phyloP scores from a whole-genome alignment of 2,329 filamentous ascomycete genomes.

The Aureobasidium pullulans region DNA sequence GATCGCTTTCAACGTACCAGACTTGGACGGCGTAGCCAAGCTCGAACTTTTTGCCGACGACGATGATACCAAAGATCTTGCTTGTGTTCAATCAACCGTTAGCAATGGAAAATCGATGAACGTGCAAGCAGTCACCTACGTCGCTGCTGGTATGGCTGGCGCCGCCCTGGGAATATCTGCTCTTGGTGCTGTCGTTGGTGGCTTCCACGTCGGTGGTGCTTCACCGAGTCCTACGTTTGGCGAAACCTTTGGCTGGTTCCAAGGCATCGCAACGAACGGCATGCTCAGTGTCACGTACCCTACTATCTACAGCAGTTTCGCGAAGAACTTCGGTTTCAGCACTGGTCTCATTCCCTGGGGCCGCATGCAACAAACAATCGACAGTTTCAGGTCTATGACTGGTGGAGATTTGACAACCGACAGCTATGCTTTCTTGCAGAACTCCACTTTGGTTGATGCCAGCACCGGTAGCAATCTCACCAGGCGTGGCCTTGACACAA shows the following conservation, averaged over 20 bases:
- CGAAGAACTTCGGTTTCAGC: slow-evolving; percentile 90
- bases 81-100: slow-evolving; percentile 75
- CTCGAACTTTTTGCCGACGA: slow-evolving; percentile 62
- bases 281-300: slow-evolving; percentile 92
- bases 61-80: slow-evolving; percentile 53
- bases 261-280: slow-evolving; percentile 88
- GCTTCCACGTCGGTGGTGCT: slow-evolving; percentile 45
- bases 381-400: slow-evolving; percentile 69
- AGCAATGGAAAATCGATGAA: slow-evolving; percentile 79
- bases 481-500: background rate
- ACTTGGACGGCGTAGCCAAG: slow-evolving; percentile 79
- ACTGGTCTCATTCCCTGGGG: slow-evolving; percentile 77
- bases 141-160: slow-evolving; percentile 78
- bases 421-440: slow-evolving; percentile 66
- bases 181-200: slow-evolving; percentile 59
- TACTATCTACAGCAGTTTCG: slow-evolving; percentile 77
- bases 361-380: slow-evolving; percentile 72
- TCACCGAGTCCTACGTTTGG: slow-evolving; percentile 74
- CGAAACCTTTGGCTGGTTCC: slow-evolving; percentile 83
- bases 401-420: slow-evolving; percentile 81
- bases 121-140: slow-evolving; percentile 70
- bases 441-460: slow-evolving; percentile 60
- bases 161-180: slow-evolving; percentile 70
- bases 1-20: slow-evolving; percentile 85
- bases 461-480: slow-evolving; percentile 20